Evolutionary conservation across 2,329 filamentous ascomycete species (phyloP).

Genomic region (Scytalidium sp.): DNA sequence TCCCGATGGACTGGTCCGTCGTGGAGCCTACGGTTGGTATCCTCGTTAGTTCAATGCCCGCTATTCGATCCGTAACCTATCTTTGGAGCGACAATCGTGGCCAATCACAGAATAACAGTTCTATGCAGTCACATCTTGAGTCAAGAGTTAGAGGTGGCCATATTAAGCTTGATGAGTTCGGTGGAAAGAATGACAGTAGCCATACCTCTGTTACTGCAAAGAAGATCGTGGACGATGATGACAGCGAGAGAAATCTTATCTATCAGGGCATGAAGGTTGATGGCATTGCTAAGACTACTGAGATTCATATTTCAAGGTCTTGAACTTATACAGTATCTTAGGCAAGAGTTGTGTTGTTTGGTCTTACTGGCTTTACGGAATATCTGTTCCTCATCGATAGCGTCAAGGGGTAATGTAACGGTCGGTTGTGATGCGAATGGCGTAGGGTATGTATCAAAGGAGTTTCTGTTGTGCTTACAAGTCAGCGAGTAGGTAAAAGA

Average conservation of each 20-base stretch:
- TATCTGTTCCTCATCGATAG: too few species aligned
- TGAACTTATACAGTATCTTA: too few species aligned
- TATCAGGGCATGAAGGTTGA: background rate
- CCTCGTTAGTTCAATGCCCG: conserved; percentile 37
- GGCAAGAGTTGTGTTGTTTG: too few species aligned
- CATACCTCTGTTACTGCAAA: background rate
- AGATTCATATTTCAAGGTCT: background rate
- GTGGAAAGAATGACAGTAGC: background rate
- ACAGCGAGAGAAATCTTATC: background rate
- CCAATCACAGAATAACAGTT: background rate
- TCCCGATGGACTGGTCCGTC: conserved; percentile 42
- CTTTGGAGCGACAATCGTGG: background rate
- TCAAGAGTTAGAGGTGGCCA: background rate
- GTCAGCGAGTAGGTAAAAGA: too few species aligned
- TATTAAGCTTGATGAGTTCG: background rate
- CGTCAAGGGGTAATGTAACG: too few species aligned
- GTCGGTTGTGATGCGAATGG: too few species aligned
- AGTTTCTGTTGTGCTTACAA: too few species aligned
- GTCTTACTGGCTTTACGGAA: too few species aligned
- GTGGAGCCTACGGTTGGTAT: conserved; percentile 40
- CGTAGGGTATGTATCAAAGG: too few species aligned
- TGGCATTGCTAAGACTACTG: background rate
- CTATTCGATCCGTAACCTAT: background rate
- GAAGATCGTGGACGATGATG: background rate
- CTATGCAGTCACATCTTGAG: background rate